A percentile compares a stretch with the other conserved stretches of the same genome.
These are phyloP conservation scores for Russula virescens DNA, from an alignment of 768 basidiomycete genomes.

Conservation along the genomic window DNA sequence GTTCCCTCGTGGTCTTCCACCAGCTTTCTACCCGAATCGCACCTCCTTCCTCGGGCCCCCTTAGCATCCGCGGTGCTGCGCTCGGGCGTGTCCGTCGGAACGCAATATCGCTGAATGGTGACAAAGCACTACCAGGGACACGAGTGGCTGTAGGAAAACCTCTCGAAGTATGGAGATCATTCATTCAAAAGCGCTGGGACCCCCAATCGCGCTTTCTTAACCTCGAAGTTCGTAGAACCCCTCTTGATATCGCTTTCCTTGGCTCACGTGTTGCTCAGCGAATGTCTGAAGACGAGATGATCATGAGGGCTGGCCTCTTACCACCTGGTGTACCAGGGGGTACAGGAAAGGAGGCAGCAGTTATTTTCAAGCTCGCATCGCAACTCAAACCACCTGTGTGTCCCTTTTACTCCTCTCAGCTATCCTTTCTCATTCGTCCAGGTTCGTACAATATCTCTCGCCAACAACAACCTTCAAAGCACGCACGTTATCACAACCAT, in stretches of 20 bases:
- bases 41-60: conserved; percentile 38
- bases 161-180: conserved; percentile 69
- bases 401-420: not conserved
- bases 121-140: conserved; percentile 18
- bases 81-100: conserved; percentile 57
- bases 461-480: conserved; percentile 63
- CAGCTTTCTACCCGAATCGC: conserved; percentile 41
- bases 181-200: conserved; percentile 71
- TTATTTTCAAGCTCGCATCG: conserved; percentile 84
- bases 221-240: conserved; percentile 58
- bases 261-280: conserved; percentile 40
- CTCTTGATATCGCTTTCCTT: not conserved
- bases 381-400: conserved; percentile 70
- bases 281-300: conserved; percentile 69
- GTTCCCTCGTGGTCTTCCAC: conserved; percentile 29
- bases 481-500: conserved; percentile 58
- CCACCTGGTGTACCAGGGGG: conserved; percentile 68
- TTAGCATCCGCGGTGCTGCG: conserved; percentile 64
- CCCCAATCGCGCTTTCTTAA: conserved; percentile 65
- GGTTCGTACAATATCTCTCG: conserved; percentile 80
- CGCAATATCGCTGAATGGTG: conserved; percentile 36
- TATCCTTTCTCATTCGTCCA: conserved; percentile 26
- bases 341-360: conserved; percentile 59
- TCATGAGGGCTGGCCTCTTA: conserved; percentile 63
- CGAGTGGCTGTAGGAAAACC: conserved; percentile 33